phyloP scores from a whole-genome alignment of 1,139 yeast species.

The Kodamaea sp. region DNA sequence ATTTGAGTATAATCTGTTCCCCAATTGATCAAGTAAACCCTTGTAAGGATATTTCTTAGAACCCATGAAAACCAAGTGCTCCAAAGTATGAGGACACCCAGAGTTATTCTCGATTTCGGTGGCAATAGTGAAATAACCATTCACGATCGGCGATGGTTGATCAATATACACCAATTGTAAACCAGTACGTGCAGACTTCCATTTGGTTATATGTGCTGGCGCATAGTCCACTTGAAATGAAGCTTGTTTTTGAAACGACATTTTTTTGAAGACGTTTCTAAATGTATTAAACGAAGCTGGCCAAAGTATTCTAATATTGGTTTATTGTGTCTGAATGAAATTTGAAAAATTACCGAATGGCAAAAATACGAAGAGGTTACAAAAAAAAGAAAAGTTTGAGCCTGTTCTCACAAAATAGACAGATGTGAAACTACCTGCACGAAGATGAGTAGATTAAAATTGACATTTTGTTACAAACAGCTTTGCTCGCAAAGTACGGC shows the following conservation, averaged over 20 bases:
- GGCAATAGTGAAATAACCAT: conserved; percentile 92
- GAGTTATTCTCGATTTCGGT: conserved; percentile 84
- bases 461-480: too few species aligned
- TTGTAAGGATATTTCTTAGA: conserved; percentile 85
- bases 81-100: conserved; percentile 95
- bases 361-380: too few species aligned
- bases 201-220: conserved; percentile 61
- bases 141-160: conserved; percentile 84
- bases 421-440: too few species aligned
- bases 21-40: conserved; percentile 83
- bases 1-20: conserved; percentile 77
- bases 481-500: too few species aligned
- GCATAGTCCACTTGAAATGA: conserved; percentile 60
- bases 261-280: background rate
- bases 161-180: conserved; percentile 73
- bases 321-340: background rate
- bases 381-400: background rate
- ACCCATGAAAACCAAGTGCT: conserved; percentile 94
- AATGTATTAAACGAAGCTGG: conserved; percentile 1
- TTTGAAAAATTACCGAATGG: too few species aligned
- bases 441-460: too few species aligned
- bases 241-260: conserved; percentile 40
- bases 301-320: background rate
- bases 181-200: conserved; percentile 77
- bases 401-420: too few species aligned